A percentile compares a stretch with the other conserved stretches of the same genome.
Evolutionary conservation across 2,329 filamentous ascomycete species (phyloP).

Genomic region (Calonectria fujianensis): DNA sequence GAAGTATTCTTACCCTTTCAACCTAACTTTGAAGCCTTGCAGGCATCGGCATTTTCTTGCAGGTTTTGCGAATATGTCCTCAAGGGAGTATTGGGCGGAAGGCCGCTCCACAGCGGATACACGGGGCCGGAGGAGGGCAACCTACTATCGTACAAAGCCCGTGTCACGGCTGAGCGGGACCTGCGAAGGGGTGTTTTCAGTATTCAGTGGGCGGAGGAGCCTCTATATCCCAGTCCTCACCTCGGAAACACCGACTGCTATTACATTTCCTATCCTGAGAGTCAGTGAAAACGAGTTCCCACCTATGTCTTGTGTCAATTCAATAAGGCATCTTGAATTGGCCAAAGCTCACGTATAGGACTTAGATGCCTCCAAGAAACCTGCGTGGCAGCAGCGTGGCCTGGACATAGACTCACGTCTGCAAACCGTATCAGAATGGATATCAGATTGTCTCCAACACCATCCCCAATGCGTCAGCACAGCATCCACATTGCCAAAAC

Average conservation of each 20-base stretch:
- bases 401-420: not conserved
- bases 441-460: not conserved
- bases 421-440: not conserved
- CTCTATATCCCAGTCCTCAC: not conserved
- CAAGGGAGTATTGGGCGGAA: not conserved
- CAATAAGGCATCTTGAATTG: not conserved
- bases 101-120: not conserved
- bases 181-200: not conserved
- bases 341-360: not conserved
- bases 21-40: not conserved
- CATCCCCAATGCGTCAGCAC: not conserved
- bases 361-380: not conserved
- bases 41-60: not conserved
- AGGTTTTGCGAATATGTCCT: not conserved
- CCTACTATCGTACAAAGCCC: not conserved
- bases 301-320: no score
- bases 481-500: not conserved
- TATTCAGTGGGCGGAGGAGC: not conserved
- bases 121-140: not conserved
- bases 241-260: not conserved
- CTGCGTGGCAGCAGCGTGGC: not conserved
- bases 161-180: not conserved
- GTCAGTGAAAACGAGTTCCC: not conserved
- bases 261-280: not conserved
- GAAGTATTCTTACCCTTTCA: not conserved